These are phyloP conservation scores for Colletotrichum scovillei DNA, from an alignment of 2,329 filamentous ascomycete species.

Conservation along the genomic window DNA sequence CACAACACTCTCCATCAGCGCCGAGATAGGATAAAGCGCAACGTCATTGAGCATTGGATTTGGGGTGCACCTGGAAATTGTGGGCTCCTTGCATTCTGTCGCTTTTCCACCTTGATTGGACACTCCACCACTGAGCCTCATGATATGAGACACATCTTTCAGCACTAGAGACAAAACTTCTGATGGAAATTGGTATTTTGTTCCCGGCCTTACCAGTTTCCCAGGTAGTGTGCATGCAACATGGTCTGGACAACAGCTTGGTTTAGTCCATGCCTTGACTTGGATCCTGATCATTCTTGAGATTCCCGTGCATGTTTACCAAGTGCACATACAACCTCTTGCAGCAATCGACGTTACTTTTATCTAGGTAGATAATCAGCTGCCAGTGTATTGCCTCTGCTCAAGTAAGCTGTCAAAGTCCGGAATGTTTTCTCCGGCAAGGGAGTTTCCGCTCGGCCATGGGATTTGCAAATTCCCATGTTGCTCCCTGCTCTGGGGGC, in stretches of 20 bases:
- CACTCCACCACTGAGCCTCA: neutral
- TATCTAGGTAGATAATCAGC: neutral
- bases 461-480: constrained; percentile 29
- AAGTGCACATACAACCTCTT: neutral
- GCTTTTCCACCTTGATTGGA: neutral
- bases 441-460: neutral
- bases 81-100: neutral
- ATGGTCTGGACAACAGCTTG: too few relatives aligned
- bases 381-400: too few relatives aligned
- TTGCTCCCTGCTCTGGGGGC: constrained; percentile 6
- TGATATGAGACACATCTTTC: neutral
- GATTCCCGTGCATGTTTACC: neutral
- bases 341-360: neutral
- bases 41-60: constrained; percentile 28
- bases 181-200: neutral
- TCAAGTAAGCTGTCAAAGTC: neutral
- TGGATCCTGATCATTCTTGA: neutral
- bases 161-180: neutral
- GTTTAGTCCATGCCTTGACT: neutral
- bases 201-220: neutral
- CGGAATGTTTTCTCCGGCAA: neutral
- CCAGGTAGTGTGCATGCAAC: neutral
- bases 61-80: neutral
- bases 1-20: constrained; percentile 2
- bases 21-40: constrained; percentile 17